Conservation (phyloP, 441 rosid genomes). For the Arabidopsis lyrata region DNA sequence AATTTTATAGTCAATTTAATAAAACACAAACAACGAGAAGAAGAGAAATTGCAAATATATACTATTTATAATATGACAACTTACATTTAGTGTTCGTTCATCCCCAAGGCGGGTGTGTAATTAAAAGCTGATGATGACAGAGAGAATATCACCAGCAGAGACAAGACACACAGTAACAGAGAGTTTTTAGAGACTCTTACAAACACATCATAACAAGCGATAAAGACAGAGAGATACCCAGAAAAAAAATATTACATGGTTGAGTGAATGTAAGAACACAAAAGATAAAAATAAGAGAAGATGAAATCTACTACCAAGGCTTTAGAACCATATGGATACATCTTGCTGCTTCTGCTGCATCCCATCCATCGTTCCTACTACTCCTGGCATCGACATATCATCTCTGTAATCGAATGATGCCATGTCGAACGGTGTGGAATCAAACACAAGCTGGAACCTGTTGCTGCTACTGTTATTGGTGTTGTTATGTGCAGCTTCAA, state of each 20-base stretch:
- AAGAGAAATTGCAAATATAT: conserved; percentile 10
- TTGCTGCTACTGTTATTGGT: conserved; percentile 24
- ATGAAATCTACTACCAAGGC: conserved; percentile 40
- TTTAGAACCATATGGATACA: conserved; percentile 69
- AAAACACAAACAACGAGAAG: neutral
- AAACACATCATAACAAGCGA: conserved; percentile 33
- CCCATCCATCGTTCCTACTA: conserved; percentile 51
- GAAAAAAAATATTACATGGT: conserved; percentile 38
- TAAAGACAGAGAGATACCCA: conserved; percentile 36
- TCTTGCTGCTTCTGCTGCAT: conserved; percentile 69
- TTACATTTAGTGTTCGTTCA: conserved; percentile 34
- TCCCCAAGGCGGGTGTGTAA: conserved; percentile 37
- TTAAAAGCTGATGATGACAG: conserved; percentile 16
- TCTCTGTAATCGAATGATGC: conserved; percentile 63
- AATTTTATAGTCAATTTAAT: neutral
- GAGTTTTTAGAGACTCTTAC: conserved; percentile 41
- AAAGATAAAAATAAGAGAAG: conserved; percentile 28
- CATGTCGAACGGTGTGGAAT: conserved; percentile 65
- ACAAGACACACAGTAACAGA: conserved; percentile 32
- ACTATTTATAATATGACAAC: conserved; percentile 30
- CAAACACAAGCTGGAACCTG: conserved; percentile 51
- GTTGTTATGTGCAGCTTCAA: conserved; percentile 39
- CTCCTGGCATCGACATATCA: conserved; percentile 58
- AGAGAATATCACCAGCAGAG: conserved; percentile 32
- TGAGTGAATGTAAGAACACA: conserved; percentile 31